Evolutionary conservation across 768 basidiomycete species (phyloP).

Genomic region (Inosperma sp.): DNA sequence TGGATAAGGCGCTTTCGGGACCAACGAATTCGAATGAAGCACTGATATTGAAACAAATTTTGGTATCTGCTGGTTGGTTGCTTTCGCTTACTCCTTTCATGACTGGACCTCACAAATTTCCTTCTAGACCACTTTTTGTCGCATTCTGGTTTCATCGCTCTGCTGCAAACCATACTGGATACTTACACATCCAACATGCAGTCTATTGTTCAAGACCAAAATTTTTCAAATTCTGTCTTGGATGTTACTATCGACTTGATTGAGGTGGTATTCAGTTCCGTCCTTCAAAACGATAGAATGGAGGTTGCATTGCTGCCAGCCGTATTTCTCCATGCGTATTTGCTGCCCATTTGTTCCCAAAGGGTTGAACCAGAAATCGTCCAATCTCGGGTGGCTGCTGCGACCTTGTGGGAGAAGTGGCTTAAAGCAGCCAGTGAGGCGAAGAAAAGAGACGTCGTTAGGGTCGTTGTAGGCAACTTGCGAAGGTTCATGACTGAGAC

Average conservation of each 20-base stretch:
- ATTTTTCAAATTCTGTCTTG: slow-evolving; percentile 20
- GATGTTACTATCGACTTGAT: slow-evolving; percentile 32
- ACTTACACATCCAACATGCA: slow-evolving; percentile 36
- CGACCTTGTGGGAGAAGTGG: slow-evolving; percentile 35
- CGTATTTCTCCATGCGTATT: slow-evolving; percentile 45
- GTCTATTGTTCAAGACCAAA: slow-evolving; percentile 27
- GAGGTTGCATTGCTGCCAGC: slow-evolving; percentile 29
- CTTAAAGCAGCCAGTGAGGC: slow-evolving; percentile 20
- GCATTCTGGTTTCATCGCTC: slow-evolving; percentile 27
- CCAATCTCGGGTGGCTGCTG: slow-evolving; percentile 25
- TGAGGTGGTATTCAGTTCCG: slow-evolving; percentile 21
- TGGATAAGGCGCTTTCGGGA: slow-evolving; percentile 35
- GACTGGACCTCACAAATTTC: not conserved
- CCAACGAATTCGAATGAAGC: slow-evolving; percentile 24
- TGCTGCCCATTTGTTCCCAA: slow-evolving; percentile 37
- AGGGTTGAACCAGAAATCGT: slow-evolving; percentile 18
- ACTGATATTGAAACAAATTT: slow-evolving; percentile 34
- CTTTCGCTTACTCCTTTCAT: not conserved
- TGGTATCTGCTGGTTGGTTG: slow-evolving; percentile 40
- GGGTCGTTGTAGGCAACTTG: slow-evolving; percentile 30
- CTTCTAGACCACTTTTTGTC: slow-evolving; percentile 35
- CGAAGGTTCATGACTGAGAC: slow-evolving; percentile 40
- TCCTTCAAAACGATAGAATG: slow-evolving; percentile 10
- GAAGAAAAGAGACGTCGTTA: slow-evolving; percentile 33
- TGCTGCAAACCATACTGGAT: slow-evolving; percentile 31